A percentile compares a stretch with the other conserved stretches of the same genome.
These are phyloP conservation scores for Phialophora verrucosa DNA, from an alignment of 2,329 filamentous ascomycete genomes.

Conservation along the genomic window DNA sequence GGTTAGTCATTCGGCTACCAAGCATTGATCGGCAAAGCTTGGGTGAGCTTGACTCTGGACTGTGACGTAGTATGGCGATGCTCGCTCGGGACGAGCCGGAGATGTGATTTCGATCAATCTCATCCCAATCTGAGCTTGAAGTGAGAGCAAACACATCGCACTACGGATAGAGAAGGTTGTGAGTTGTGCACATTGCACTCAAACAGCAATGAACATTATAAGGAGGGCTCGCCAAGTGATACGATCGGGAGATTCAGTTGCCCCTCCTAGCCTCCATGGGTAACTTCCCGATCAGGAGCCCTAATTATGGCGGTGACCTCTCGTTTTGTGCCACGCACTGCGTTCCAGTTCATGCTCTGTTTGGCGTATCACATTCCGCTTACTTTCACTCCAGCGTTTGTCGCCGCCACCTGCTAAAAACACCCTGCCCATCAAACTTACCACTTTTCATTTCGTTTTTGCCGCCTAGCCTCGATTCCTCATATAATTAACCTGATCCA, in stretches of 20 bases:
- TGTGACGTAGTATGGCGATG: background rate
- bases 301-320: background rate
- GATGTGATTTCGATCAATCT: background rate
- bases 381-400: background rate
- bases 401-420: too few species aligned
- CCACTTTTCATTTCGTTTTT: background rate
- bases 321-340: conserved; percentile 13
- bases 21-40: conserved; percentile 24
- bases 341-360: background rate
- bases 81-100: conserved; percentile 19
- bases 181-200: background rate
- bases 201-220: background rate
- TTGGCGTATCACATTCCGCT: background rate
- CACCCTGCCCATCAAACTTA: too few species aligned
- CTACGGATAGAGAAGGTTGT: background rate
- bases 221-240: background rate
- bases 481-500: background rate
- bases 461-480: too few species aligned
- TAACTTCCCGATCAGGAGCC: background rate
- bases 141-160: background rate
- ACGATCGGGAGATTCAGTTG: background rate
- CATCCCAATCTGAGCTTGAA: background rate
- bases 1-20: background rate
- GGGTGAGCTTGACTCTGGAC: conserved; percentile 15
- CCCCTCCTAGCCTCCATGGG: background rate